Base-by-base conservation (phyloP, 2,329 filamentous ascomycete genomes). In the Didymosphaeria variabile region DNA sequence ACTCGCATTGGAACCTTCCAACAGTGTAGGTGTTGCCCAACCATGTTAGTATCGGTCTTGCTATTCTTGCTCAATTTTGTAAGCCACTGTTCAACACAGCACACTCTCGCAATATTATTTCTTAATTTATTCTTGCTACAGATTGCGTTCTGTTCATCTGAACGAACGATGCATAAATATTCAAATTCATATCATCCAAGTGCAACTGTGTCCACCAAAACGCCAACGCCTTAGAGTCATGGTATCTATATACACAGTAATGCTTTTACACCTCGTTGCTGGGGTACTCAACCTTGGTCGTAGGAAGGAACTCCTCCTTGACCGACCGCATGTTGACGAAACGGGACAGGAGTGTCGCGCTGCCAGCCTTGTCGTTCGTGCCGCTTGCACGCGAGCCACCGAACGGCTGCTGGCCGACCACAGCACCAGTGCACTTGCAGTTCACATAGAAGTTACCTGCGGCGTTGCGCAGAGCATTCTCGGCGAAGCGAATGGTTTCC, bases 381-480 rank as follows among this genome's bases (percentile, higher is more conserved):
- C 85, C 85, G 54, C 81, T 84, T 15, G 84, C 83, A 60, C 85
- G 79, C n/a, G 83, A 84, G 42, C 85, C 85, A 60, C 85, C 85
- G 63, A 84, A 84, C 3, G 82, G 81, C 67, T 84, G 82, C 70
- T 84, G 82, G 15, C 80, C 82, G 38, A 84, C 82, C 26, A 82
- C 80, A 7, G 80, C 78, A 34, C 76, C 85, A 2, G 85, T 87
- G 62, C 82, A 90, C 86, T 94, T 94, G 83, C 89, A 91, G 82
- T 94, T 94, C 80, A 94, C 85, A 81, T 94, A 94, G 77, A 94
- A 94, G 82, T 94, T 94, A 45, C 91, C 91, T 0, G 91, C 91
- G 0, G 89, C 82, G 74, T 93, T 88, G 66, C 90, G 84, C 56
- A 94, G 83, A 62, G 84, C 85, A 68, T 93, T 87, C 77, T 93